phyloP scores from a whole-genome alignment of 2,329 filamentous ascomycete species.

The Monilinia laxa region DNA sequence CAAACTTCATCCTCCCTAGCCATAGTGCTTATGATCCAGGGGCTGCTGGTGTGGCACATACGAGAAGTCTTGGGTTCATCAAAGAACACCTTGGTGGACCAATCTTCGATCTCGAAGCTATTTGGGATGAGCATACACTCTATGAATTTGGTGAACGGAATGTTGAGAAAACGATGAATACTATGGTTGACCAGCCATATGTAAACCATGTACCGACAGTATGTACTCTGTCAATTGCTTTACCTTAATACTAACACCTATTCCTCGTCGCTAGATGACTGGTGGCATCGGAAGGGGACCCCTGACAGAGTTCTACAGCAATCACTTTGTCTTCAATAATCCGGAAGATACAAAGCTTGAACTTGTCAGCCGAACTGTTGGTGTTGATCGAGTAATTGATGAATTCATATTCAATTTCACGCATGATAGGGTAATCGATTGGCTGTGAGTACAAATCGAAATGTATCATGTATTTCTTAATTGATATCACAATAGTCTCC shows the following conservation, averaged over 20 bases:
- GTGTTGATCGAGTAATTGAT: conserved; percentile 69
- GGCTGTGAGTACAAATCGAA: conserved; percentile 54
- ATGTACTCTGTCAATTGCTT: conserved; percentile 34
- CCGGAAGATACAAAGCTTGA: conserved; percentile 65
- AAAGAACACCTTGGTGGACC: conserved; percentile 64
- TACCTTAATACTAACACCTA: background rate
- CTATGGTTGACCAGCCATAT: conserved; percentile 78
- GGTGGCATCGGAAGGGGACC: conserved; percentile 66
- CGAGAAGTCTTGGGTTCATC: conserved; percentile 62
- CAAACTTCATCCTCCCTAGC: conserved; percentile 29
- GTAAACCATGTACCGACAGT: conserved; percentile 75
- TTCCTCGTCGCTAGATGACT: conserved; percentile 37
- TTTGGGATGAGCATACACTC: conserved; percentile 77
- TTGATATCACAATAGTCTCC: conserved; percentile 44
- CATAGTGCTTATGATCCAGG: conserved; percentile 44
- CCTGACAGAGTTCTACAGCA: conserved; percentile 66
- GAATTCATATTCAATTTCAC: conserved; percentile 68
- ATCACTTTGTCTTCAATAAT: conserved; percentile 76
- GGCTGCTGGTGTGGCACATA: conserved; percentile 57
- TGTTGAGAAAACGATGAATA: conserved; percentile 72
- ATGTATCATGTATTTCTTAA: background rate
- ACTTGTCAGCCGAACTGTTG: conserved; percentile 69
- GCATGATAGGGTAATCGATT: conserved; percentile 62
- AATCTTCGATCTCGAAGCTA: conserved; percentile 70
- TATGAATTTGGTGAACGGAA: conserved; percentile 69